A percentile compares a stretch with the other conserved stretches of the same genome.
phyloP scores from a whole-genome alignment of 208 protist species.

The Leptomonas pyrrhocoris region DNA sequence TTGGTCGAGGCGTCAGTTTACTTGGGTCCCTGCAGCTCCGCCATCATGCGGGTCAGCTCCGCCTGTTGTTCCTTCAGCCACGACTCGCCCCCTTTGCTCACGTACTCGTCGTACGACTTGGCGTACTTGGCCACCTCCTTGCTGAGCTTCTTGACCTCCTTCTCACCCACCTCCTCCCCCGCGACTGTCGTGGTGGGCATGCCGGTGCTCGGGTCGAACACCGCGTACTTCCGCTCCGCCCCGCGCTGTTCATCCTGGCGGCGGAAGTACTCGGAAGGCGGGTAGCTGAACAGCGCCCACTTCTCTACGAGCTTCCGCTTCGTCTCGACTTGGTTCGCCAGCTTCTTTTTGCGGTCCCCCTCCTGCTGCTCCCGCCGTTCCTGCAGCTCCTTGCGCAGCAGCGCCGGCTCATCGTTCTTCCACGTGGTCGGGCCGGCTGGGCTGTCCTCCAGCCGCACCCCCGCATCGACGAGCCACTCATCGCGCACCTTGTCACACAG shows the following conservation, averaged over 20 bases:
- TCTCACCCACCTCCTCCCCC: constrained; percentile 59
- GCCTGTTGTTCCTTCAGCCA: constrained; percentile 61
- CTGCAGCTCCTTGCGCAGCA: constrained; percentile 60
- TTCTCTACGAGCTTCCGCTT: constrained; percentile 71
- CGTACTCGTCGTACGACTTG: constrained; percentile 69
- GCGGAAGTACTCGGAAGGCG: constrained; percentile 51
- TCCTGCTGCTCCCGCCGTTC: constrained; percentile 47
- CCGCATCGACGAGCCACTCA: constrained; percentile 75
- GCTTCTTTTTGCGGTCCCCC: constrained; percentile 48
- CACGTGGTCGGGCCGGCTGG: constrained; percentile 67
- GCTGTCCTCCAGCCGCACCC: constrained; percentile 85
- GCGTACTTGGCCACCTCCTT: constrained; percentile 80
- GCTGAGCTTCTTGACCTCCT: constrained; percentile 68
- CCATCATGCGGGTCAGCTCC: constrained; percentile 50
- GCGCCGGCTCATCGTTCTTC: constrained; percentile 74
- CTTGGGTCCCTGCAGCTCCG: constrained; percentile 17
- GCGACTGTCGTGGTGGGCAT: constrained; percentile 43
- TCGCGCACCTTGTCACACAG: constrained; percentile 84
- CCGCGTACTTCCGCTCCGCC: constrained; percentile 41
- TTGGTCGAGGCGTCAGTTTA: neutral
- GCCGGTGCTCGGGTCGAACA: constrained; percentile 60
- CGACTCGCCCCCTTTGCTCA: constrained; percentile 51
- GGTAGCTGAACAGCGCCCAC: constrained; percentile 54
- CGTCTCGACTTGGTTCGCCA: constrained; percentile 66
- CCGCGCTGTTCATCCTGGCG: constrained; percentile 33